These are phyloP conservation scores for Cryphonectria carpinicola DNA, from an alignment of 2,329 filamentous ascomycete genomes.

Conservation along the genomic window DNA sequence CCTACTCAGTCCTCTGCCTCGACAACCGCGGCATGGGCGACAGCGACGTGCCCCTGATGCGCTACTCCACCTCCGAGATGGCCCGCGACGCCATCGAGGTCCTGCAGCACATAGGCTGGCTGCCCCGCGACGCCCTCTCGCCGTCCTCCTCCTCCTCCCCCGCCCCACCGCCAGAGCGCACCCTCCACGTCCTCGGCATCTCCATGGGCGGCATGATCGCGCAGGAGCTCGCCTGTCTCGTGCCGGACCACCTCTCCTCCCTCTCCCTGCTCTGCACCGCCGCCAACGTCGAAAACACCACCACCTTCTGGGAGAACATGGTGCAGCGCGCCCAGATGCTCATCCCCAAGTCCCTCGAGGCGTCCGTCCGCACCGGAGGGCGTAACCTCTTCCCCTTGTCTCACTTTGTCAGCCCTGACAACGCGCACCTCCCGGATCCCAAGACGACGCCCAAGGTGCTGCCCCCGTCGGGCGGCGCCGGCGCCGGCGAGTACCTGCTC, in stretches of 20 bases:
- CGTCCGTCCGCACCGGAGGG: constrained; percentile 66
- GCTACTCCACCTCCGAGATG: constrained; percentile 86
- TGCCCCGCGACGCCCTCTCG: constrained; percentile 24
- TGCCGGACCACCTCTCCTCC: constrained; percentile 56
- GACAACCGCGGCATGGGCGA: constrained; percentile 87
- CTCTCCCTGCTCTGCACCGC: constrained; percentile 67
- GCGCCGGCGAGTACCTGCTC: constrained; percentile 43
- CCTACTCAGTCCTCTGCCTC: constrained; percentile 75
- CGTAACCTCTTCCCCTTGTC: constrained; percentile 65
- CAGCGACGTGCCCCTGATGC: constrained; percentile 74
- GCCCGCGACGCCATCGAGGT: constrained; percentile 77
- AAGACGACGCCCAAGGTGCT: constrained; percentile 44
- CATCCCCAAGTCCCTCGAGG: constrained; percentile 72
- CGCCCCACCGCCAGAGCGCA: constrained; percentile 35
- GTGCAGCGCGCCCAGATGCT: constrained; percentile 58
- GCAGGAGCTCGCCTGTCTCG: constrained; percentile 71
- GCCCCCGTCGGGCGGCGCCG: constrained; percentile 35
- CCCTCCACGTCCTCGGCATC: constrained; percentile 73
- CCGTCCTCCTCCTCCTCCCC: constrained; percentile 30
- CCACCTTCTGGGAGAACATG: constrained; percentile 67
- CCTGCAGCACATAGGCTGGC: constrained; percentile 72
- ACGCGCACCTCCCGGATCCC: constrained; percentile 52
- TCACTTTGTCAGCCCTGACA: constrained; percentile 68
- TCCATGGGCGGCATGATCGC: constrained; percentile 93
- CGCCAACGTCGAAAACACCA: constrained; percentile 63